phyloP scores from a whole-genome alignment of 192 early-diverging fungal species.

The Backusella macrospora region DNA sequence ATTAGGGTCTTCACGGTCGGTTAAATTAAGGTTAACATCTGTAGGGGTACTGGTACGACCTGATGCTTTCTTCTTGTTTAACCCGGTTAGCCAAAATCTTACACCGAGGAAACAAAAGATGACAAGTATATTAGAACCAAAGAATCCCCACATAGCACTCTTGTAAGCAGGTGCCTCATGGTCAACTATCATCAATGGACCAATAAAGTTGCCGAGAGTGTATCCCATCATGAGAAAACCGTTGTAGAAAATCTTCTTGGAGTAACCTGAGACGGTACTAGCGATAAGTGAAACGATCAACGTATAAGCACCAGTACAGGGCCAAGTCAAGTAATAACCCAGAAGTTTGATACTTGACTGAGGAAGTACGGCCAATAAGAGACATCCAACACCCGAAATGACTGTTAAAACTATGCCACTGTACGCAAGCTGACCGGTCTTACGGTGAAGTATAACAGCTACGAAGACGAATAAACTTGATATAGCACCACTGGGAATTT shows the following conservation, averaged over 20 bases:
- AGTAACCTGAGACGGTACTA: slow-evolving; percentile 18
- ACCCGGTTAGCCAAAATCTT: not conserved
- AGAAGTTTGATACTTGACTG: not conserved
- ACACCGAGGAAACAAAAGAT: not conserved
- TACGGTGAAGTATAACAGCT: not conserved
- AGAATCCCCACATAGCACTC: slow-evolving; percentile 19
- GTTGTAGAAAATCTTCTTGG: slow-evolving; percentile 21
- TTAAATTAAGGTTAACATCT: slow-evolving; percentile 17
- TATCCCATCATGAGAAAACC: slow-evolving; percentile 14
- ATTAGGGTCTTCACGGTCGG: slow-evolving; percentile 13
- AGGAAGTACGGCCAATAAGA: not conserved
- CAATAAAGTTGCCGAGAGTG: slow-evolving; percentile 27
- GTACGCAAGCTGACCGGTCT: not conserved
- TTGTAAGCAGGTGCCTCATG: slow-evolving; percentile 20
- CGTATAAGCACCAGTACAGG: not conserved
- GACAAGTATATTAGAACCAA: slow-evolving; percentile 7
- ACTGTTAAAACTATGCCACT: not conserved
- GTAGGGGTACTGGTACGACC: not conserved
- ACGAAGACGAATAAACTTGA: not conserved
- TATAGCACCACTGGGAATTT: slow-evolving; percentile 1
- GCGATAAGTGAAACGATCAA: not conserved
- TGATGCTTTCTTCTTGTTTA: slow-evolving; percentile 2
- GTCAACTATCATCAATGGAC: slow-evolving; percentile 22
- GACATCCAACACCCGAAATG: slow-evolving; percentile 6
- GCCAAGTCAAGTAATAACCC: slow-evolving; percentile 6